Percentiles rank a stretch among this genome's conserved stretches.
Conservation (phyloP, 2,329 filamentous ascomycete species). For the Pseudocercospora macadamiae region DNA sequence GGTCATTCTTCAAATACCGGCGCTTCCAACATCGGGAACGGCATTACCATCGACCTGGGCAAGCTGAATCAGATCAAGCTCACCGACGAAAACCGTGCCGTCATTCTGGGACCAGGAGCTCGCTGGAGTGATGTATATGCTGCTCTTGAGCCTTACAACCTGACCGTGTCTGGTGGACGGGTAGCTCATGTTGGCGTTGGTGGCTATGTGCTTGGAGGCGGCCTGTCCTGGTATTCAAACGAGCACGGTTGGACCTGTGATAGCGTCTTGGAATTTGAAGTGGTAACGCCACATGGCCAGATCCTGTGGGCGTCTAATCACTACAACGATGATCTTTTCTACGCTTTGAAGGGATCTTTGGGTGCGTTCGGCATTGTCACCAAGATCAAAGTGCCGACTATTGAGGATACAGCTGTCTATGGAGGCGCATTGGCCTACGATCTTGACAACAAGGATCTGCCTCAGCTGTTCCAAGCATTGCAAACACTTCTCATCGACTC, state of each 20-base stretch:
- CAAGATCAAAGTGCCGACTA: conserved; percentile 26
- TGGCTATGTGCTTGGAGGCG: conserved; percentile 50
- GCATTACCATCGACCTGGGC: conserved; percentile 34
- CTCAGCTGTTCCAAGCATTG: conserved; percentile 22
- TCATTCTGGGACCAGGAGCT: conserved; percentile 20
- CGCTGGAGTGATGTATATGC: conserved; percentile 42
- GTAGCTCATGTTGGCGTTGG: conserved; percentile 49
- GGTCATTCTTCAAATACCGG: conserved; percentile 31
- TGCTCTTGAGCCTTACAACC: conserved; percentile 43
- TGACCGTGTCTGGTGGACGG: conserved; percentile 51
- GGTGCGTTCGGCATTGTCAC: conserved; percentile 34
- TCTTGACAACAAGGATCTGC: neutral
- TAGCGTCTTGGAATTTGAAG: conserved; percentile 26
- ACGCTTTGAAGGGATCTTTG: conserved; percentile 31
- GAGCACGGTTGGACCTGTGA: conserved; percentile 54
- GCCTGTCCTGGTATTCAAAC: conserved; percentile 54
- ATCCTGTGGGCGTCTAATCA: conserved; percentile 25
- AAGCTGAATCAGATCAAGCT: conserved; percentile 18
- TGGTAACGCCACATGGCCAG: conserved; percentile 31
- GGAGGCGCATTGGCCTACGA: conserved; percentile 24
- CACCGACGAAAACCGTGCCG: conserved; percentile 6
- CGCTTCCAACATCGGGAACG: conserved; percentile 30
- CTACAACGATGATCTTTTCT: conserved; percentile 32
- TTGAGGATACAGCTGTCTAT: conserved; percentile 32
- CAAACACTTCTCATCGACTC: conserved; percentile 10